Conservation (phyloP, 2,329 filamentous ascomycete genomes). For the Myotisia sp. region DNA sequence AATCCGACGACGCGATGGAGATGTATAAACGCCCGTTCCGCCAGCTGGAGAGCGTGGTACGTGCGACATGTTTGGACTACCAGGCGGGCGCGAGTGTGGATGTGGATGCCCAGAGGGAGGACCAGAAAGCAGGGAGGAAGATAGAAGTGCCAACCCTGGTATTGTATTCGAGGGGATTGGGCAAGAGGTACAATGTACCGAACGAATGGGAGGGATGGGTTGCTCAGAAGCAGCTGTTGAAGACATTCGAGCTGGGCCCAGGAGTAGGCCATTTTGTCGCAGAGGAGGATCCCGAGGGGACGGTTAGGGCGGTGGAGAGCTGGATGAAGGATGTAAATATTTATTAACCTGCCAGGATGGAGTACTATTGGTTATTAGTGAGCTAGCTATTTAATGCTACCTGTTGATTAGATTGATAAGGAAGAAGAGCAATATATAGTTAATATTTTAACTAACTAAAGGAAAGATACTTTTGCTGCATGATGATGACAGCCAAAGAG, state of each 20-base stretch:
- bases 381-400: no score
- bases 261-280: constrained; percentile 32
- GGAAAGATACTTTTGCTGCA: no score
- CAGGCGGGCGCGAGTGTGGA: constrained; percentile 31
- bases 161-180: constrained; percentile 33
- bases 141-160: constrained; percentile 31
- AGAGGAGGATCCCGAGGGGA: constrained; percentile 31
- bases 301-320: constrained; percentile 9
- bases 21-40: constrained; percentile 33
- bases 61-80: constrained; percentile 36
- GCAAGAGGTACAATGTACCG: constrained; percentile 30
- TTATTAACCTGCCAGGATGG: no score
- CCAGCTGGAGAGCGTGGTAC: constrained; percentile 26
- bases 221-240: constrained; percentile 19
- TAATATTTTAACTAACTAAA: no score
- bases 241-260: constrained; percentile 24
- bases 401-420: no score
- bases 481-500: no score
- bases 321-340: constrained; percentile 5
- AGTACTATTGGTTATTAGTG: no score
- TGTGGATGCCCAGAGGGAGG: constrained; percentile 29
- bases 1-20: constrained; percentile 26
- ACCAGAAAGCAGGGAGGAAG: constrained; percentile 33
- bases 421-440: no score
- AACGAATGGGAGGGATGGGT: constrained; percentile 35